Conservation (phyloP, 1,284 basidiomycete species). For the Tilletia indica region DNA sequence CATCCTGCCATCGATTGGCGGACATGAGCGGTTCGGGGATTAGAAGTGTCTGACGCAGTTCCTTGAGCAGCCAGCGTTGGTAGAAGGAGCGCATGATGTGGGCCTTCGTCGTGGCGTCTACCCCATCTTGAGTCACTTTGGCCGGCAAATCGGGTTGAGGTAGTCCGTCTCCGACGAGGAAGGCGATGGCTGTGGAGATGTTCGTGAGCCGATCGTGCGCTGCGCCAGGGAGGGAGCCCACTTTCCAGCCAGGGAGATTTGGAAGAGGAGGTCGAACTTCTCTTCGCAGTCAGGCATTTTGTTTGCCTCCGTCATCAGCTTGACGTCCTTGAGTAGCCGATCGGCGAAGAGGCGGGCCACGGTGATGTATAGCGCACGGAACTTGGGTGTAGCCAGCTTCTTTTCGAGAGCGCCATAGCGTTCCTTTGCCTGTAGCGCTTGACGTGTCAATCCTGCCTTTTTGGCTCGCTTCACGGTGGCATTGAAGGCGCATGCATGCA, state of each 20-base stretch:
- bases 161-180: conserved; percentile 59
- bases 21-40: conserved; percentile 68
- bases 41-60: conserved; percentile 60
- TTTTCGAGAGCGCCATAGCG: conserved; percentile 54
- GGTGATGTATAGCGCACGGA: conserved; percentile 66
- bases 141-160: background rate
- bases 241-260: conserved; percentile 66
- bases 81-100: conserved; percentile 62
- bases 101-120: conserved; percentile 32
- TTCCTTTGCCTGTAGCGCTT: conserved; percentile 31
- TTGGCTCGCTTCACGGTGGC: conserved; percentile 2
- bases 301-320: conserved; percentile 51
- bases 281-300: conserved; percentile 29
- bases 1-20: conserved; percentile 57
- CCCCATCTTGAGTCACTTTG: background rate
- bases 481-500: background rate
- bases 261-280: conserved; percentile 56
- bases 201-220: conserved; percentile 67
- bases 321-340: conserved; percentile 62
- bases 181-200: conserved; percentile 66
- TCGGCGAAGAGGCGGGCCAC: conserved; percentile 66
- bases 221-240: conserved; percentile 67
- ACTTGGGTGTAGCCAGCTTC: conserved; percentile 60
- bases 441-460: conserved; percentile 24
- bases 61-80: conserved; percentile 63